These are phyloP conservation scores for Halenospora varia DNA, from an alignment of 495 filamentous ascomycete genomes.

Conservation along the genomic window DNA sequence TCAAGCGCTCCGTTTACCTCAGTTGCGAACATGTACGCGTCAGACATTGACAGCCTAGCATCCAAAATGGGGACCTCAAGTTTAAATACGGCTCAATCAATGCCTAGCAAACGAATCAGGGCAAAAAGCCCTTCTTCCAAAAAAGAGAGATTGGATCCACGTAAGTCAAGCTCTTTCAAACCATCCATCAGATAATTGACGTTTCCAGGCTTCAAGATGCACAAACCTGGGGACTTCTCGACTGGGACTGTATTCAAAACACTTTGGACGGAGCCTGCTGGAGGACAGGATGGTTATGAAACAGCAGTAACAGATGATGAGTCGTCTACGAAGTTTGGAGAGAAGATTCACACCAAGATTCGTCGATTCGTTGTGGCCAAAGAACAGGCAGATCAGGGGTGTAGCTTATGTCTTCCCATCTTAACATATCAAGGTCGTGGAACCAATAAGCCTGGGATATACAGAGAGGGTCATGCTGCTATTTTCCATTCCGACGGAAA, in stretches of 20 bases:
- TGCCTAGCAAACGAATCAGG: too few relatives aligned
- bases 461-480: neutral
- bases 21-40: too few relatives aligned
- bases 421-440: slow-evolving; percentile 9
- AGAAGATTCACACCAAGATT: neutral
- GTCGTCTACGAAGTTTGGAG: neutral
- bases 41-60: too few relatives aligned
- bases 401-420: slow-evolving; percentile 4
- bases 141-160: too few relatives aligned
- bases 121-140: too few relatives aligned
- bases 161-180: too few relatives aligned
- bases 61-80: too few relatives aligned
- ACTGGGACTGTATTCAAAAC: slow-evolving; percentile 3
- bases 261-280: slow-evolving; percentile 8
- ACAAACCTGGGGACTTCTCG: too few relatives aligned
- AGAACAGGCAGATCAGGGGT: neutral
- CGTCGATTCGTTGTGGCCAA: slow-evolving; percentile 7
- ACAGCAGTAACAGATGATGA: neutral
- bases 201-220: too few relatives aligned
- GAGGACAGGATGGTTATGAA: neutral
- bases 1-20: too few relatives aligned
- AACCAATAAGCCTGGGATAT: neutral
- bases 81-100: too few relatives aligned
- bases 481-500: neutral
- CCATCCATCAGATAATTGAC: too few relatives aligned